These are phyloP conservation scores for Podaxis mareebaensis DNA, from an alignment of 768 basidiomycete species.

Conservation along the genomic window DNA sequence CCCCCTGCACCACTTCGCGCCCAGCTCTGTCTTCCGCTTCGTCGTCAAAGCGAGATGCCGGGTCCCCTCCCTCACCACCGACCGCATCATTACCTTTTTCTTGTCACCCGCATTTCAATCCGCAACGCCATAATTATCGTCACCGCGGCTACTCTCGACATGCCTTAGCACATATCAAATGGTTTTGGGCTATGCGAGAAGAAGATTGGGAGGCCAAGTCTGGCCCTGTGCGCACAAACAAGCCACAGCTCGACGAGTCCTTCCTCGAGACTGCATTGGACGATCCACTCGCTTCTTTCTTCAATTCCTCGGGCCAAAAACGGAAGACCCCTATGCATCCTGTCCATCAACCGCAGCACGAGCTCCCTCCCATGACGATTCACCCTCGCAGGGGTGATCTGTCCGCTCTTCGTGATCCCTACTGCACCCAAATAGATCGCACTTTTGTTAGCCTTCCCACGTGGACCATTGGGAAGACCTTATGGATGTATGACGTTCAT, in stretches of 20 bases:
- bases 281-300: conserved; percentile 1
- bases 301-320: background rate
- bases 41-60: conserved; percentile 14
- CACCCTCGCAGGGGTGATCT: conserved; percentile 70
- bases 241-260: conserved; percentile 10
- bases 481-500: conserved; percentile 66
- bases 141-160: conserved; percentile 67
- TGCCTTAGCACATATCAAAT: conserved; percentile 59
- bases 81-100: conserved; percentile 30
- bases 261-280: conserved; percentile 13
- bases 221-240: conserved; percentile 15
- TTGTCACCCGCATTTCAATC: background rate
- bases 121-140: conserved; percentile 42
- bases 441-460: conserved; percentile 56
- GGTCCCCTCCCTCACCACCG: conserved; percentile 27
- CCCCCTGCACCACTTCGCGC: background rate
- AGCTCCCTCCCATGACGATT: conserved; percentile 38
- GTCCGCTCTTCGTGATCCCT: conserved; percentile 56
- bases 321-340: conserved; percentile 8
- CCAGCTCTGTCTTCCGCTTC: background rate
- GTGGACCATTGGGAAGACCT: conserved; percentile 66
- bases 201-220: conserved; percentile 44
- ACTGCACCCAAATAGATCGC: conserved; percentile 56
- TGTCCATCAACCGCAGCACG: conserved; percentile 7
- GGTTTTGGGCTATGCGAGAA: conserved; percentile 60